Percentiles rank a stretch among this genome's conserved stretches.
phyloP scores from a whole-genome alignment of 1,284 basidiomycete genomes.

The Vanrija sp. region DNA sequence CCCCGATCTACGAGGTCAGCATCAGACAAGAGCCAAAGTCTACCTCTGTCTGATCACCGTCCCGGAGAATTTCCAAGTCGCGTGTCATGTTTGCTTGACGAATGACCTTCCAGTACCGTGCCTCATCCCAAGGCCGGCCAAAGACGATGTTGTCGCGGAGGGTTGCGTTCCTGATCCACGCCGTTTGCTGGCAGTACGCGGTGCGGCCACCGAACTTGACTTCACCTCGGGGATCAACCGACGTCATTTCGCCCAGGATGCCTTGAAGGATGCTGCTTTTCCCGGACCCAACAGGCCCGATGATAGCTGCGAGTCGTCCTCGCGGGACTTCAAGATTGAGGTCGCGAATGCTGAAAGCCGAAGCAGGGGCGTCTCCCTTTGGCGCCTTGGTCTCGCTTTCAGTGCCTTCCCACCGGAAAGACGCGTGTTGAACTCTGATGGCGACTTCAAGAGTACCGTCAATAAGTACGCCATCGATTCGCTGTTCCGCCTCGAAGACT shows the following conservation, averaged over 20 bases:
- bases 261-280: slow-evolving; percentile 65
- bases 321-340: slow-evolving; percentile 57
- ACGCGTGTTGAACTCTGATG: slow-evolving; percentile 55
- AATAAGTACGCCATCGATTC: slow-evolving; percentile 51
- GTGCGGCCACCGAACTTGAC: slow-evolving; percentile 64
- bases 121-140: slow-evolving; percentile 7
- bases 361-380: background rate
- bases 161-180: slow-evolving; percentile 70
- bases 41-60: slow-evolving; percentile 54
- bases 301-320: slow-evolving; percentile 60
- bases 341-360: slow-evolving; percentile 55
- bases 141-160: slow-evolving; percentile 53
- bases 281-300: slow-evolving; percentile 57
- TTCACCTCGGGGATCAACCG: slow-evolving; percentile 50
- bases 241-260: slow-evolving; percentile 65
- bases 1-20: slow-evolving; percentile 56
- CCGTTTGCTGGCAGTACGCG: slow-evolving; percentile 67
- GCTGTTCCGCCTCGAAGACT: slow-evolving; percentile 40
- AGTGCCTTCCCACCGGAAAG: slow-evolving; percentile 57
- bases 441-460: slow-evolving; percentile 54
- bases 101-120: slow-evolving; percentile 21
- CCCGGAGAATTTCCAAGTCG: slow-evolving; percentile 27
- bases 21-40: too few species aligned
- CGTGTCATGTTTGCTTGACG: slow-evolving; percentile 23
- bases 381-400: background rate